Conservation (phyloP, 2,329 filamentous ascomycete genomes). For the Aureobasidium sp. region DNA sequence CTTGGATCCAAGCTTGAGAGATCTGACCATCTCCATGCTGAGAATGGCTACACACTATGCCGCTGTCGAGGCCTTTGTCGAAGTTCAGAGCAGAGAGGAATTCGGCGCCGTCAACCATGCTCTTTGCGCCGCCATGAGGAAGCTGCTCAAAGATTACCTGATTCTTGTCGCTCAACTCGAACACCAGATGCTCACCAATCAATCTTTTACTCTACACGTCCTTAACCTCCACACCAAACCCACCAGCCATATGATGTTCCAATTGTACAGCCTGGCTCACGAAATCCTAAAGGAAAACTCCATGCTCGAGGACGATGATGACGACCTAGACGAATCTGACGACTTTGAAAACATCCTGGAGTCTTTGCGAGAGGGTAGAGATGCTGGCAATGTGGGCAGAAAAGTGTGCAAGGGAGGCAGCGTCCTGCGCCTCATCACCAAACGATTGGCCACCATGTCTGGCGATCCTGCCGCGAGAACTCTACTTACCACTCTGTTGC, state of each 20-base stretch:
- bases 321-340: slow-evolving; percentile 56
- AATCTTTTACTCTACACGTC: slow-evolving; percentile 84
- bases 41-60: slow-evolving; percentile 92
- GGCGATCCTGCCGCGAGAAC: slow-evolving; percentile 84
- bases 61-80: slow-evolving; percentile 85
- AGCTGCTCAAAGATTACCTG: slow-evolving; percentile 86
- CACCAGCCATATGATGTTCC: slow-evolving; percentile 83
- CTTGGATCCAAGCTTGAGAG: slow-evolving; percentile 83
- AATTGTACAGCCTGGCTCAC: slow-evolving; percentile 79
- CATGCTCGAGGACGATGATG: slow-evolving; percentile 68
- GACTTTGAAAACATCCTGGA: slow-evolving; percentile 90
- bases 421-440: slow-evolving; percentile 81
- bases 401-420: slow-evolving; percentile 96
- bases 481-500: slow-evolving; percentile 71
- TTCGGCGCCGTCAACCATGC: slow-evolving; percentile 95
- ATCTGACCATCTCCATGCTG: slow-evolving; percentile 81
- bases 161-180: slow-evolving; percentile 90
- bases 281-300: slow-evolving; percentile 85
- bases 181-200: slow-evolving; percentile 82
- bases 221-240: slow-evolving; percentile 87
- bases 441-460: slow-evolving; percentile 78
- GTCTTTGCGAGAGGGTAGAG: slow-evolving; percentile 77
- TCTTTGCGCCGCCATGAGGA: slow-evolving; percentile 88
- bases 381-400: slow-evolving; percentile 75
- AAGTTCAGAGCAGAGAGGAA: slow-evolving; percentile 86